Evolutionary conservation across 2,329 filamentous ascomycete species (phyloP).

Genomic region (Fusarium floridanum): DNA sequence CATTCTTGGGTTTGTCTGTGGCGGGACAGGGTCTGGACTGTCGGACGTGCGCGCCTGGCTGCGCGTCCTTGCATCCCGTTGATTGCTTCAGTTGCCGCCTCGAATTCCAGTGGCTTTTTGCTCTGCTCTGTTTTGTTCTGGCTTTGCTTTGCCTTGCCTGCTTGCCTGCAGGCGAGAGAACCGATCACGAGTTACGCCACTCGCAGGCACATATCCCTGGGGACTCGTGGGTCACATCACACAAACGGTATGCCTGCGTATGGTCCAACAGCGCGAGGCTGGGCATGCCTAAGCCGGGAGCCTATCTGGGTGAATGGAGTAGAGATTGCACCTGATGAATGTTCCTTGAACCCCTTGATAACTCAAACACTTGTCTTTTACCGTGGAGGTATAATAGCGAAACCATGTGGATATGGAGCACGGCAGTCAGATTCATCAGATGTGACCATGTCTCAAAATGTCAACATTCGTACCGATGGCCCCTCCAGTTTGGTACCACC

Average conservation of each 20-base stretch:
- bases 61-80: conserved; percentile 27
- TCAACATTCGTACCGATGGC: conserved; percentile 16
- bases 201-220: not conserved
- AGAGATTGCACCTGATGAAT: conserved; percentile 8
- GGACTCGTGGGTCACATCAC: not conserved
- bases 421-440: conserved; percentile 22
- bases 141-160: not conserved
- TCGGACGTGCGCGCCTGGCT: conserved; percentile 23
- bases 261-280: not conserved
- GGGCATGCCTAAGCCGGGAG: not conserved
- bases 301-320: not conserved
- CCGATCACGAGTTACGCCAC: conserved; percentile 39
- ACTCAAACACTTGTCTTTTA: not conserved
- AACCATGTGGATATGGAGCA: conserved; percentile 15
- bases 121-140: not conserved
- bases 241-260: not conserved
- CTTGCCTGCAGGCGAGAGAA: conserved; percentile 14
- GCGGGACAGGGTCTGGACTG: conserved; percentile 17
- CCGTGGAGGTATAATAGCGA: conserved; percentile 6
- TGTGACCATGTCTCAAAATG: conserved; percentile 35
- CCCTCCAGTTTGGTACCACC: conserved; percentile 31
- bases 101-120: conserved; percentile 35
- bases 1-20: conserved; percentile 33
- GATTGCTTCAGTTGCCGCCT: conserved; percentile 36
- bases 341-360: not conserved